Conservation (phyloP, 2,329 filamentous ascomycete genomes). For the Cladophialophora carrionii region DNA sequence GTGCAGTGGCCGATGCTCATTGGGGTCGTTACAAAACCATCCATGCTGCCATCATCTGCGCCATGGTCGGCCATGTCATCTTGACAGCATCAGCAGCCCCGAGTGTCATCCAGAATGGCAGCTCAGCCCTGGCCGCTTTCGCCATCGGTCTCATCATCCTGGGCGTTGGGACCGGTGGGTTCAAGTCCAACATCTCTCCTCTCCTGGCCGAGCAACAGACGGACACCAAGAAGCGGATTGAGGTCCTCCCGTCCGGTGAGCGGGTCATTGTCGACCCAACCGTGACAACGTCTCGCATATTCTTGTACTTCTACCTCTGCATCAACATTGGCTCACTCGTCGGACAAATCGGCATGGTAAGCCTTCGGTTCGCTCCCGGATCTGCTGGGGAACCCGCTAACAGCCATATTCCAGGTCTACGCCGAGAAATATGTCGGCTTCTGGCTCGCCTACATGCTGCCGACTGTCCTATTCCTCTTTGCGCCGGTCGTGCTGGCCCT, state of each 20-base stretch:
- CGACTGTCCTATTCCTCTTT: conserved; percentile 65
- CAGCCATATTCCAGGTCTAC: conserved; percentile 53
- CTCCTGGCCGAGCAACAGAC: conserved; percentile 72
- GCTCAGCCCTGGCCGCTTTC: conserved; percentile 66
- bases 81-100: conserved; percentile 69
- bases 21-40: conserved; percentile 72
- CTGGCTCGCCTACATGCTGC: conserved; percentile 71
- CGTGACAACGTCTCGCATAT: conserved; percentile 69
- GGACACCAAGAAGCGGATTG: conserved; percentile 61
- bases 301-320: conserved; percentile 71
- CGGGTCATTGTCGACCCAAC: conserved; percentile 72
- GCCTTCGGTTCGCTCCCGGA: background rate
- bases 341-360: conserved; percentile 67
- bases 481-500: conserved; percentile 65
- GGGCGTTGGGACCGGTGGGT: conserved; percentile 76
- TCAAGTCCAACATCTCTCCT: conserved; percentile 78
- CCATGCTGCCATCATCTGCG: conserved; percentile 65
- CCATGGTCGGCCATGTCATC: conserved; percentile 68
- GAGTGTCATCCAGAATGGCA: conserved; percentile 60
- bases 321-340: conserved; percentile 69
- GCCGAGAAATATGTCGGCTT: conserved; percentile 77
- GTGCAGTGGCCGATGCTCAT: conserved; percentile 65
- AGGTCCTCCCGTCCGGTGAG: conserved; percentile 61
- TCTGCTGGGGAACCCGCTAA: background rate
- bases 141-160: conserved; percentile 67